Percentiles rank a stretch among this genome's conserved stretches.
phyloP scores from a whole-genome alignment of 768 basidiomycete genomes.

The Boletus sp. region DNA sequence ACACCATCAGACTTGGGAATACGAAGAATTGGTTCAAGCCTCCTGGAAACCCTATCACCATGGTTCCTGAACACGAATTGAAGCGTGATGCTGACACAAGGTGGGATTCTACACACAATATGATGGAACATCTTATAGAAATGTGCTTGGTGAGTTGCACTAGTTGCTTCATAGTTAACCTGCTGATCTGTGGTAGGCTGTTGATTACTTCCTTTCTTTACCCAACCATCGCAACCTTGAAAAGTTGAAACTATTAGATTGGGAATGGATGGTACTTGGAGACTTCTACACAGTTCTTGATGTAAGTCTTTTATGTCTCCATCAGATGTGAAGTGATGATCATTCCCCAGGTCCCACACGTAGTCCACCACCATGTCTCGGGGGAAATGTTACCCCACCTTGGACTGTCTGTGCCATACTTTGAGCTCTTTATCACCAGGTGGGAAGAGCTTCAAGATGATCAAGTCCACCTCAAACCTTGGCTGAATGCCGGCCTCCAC shows the following conservation, averaged over 20 bases:
- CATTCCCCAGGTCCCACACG: background rate
- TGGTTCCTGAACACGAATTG: background rate
- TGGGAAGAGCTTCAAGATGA: background rate
- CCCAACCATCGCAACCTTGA: background rate
- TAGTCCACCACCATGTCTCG: background rate
- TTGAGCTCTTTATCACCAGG: background rate
- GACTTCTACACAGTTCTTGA: background rate
- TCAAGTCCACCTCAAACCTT: background rate
- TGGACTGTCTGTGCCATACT: background rate
- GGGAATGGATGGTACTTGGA: background rate
- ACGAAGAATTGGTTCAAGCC: background rate
- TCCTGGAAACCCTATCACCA: background rate
- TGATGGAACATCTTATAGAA: background rate
- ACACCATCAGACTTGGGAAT: background rate
- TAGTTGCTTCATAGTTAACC: background rate
- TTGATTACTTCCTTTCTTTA: background rate
- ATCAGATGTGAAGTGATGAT: background rate
- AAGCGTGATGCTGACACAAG: background rate
- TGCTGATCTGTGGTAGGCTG: background rate
- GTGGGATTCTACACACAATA: background rate
- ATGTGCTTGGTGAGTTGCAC: background rate
- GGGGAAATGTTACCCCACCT: background rate
- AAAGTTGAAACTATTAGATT: background rate
- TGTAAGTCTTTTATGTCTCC: background rate
- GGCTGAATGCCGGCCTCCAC: background rate